Conservation (phyloP, 352 stramenopile species). For the Phytopythium vexans region DNA sequence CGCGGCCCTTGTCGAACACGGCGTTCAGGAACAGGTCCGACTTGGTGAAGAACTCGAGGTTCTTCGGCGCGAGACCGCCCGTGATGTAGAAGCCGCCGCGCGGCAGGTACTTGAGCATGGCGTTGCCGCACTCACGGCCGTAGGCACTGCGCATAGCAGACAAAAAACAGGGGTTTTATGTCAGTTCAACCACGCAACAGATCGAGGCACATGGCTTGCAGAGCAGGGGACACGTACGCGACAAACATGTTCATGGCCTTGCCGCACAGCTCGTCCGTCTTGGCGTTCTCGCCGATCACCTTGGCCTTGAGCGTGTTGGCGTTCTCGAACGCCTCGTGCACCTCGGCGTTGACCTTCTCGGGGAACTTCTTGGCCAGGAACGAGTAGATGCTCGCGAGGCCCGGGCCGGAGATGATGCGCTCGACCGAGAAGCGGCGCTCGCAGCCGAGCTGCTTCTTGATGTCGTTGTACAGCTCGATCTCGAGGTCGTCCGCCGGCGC, state of each 20-base stretch:
- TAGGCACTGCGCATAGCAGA: slow-evolving; percentile 54
- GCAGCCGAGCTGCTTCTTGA: slow-evolving; percentile 73
- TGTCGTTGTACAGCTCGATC: slow-evolving; percentile 78
- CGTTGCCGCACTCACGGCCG: slow-evolving; percentile 84
- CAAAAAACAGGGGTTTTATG: background rate
- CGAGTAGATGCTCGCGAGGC: slow-evolving; percentile 95
- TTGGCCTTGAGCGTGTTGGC: slow-evolving; percentile 62
- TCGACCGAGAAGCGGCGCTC: slow-evolving; percentile 92
- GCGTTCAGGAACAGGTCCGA: slow-evolving; percentile 63
- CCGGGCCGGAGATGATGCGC: slow-evolving; percentile 92
- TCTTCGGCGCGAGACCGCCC: slow-evolving; percentile 94
- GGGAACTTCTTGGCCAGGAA: slow-evolving; percentile 91
- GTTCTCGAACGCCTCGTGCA: slow-evolving; percentile 67
- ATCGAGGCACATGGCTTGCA: too few relatives aligned
- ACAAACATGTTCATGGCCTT: slow-evolving; percentile 93
- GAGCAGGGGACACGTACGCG: slow-evolving; percentile 13
- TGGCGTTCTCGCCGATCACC: slow-evolving; percentile 85
- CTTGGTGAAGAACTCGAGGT: slow-evolving; percentile 89
- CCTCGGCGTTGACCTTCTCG: slow-evolving; percentile 67
- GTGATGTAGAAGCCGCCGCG: slow-evolving; percentile 95
- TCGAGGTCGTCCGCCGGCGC: slow-evolving; percentile 85
- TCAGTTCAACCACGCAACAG: too few relatives aligned
- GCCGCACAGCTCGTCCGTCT: slow-evolving; percentile 75
- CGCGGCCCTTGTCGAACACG: slow-evolving; percentile 83
- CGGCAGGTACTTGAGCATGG: slow-evolving; percentile 92